phyloP scores from a whole-genome alignment of 768 basidiomycete species.

The Serendipita sp. region DNA sequence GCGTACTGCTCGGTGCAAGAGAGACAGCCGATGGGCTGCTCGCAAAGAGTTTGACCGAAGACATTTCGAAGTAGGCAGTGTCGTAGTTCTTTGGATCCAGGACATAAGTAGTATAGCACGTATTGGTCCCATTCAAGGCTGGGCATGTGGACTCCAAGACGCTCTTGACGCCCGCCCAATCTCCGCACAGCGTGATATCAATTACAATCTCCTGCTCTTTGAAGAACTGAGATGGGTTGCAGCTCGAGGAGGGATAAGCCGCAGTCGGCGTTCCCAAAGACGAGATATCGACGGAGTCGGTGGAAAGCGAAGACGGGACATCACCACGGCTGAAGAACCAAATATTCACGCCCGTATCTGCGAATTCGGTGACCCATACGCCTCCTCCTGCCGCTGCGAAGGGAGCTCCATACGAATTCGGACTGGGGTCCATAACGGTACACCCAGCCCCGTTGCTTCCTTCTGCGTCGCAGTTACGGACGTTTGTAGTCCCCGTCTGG shows the following conservation, averaged over 20 bases:
- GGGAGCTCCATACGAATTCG: conserved; percentile 44
- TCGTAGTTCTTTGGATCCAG: conserved; percentile 46
- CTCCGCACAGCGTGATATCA: conserved; percentile 13
- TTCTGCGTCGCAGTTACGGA: conserved; percentile 30
- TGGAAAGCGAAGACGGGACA: conserved; percentile 33
- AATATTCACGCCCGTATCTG: conserved; percentile 34
- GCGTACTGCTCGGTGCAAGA: neutral
- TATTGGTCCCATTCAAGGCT: conserved; percentile 22
- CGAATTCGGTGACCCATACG: conserved; percentile 60
- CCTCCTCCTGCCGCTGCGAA: conserved; percentile 59
- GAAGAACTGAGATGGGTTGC: conserved; percentile 22
- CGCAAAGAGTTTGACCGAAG: conserved; percentile 35
- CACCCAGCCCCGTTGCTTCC: conserved; percentile 42
- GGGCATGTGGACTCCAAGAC: conserved; percentile 8
- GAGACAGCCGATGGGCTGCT: neutral
- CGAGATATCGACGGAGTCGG: conserved; percentile 29
- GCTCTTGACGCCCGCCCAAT: conserved; percentile 11
- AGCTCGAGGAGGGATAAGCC: conserved; percentile 47
- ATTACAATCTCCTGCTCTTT: conserved; percentile 18
- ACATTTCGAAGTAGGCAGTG: conserved; percentile 59
- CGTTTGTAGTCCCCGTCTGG: conserved; percentile 15
- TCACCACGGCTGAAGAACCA: conserved; percentile 21
- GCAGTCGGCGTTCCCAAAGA: conserved; percentile 51
- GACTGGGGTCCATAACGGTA: conserved; percentile 37
- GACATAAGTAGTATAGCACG: conserved; percentile 57